A percentile compares a stretch with the other conserved stretches of the same genome.
phyloP scores from a whole-genome alignment of 2,329 filamentous ascomycete genomes.

The Coniochaeta pulveracea region DNA sequence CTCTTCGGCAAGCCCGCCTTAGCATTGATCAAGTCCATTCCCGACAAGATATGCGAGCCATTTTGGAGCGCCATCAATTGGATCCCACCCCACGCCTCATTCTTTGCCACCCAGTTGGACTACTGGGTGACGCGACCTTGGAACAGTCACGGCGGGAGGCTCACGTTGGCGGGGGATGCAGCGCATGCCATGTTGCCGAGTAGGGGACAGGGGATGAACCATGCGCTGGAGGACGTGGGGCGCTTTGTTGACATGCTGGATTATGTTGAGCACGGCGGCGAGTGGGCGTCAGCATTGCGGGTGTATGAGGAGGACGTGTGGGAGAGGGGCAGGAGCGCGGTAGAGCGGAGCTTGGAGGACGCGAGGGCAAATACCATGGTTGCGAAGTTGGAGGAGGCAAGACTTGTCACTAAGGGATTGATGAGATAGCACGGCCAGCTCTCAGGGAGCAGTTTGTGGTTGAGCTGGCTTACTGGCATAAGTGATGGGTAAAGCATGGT shows the following conservation, averaged over 20 bases:
- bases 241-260: neutral
- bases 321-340: neutral
- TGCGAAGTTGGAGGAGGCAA: neutral
- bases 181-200: slow-evolving; percentile 10
- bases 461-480: too few relatives aligned
- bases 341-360: neutral
- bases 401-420: neutral
- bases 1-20: slow-evolving; percentile 5
- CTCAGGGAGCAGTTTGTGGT: too few relatives aligned
- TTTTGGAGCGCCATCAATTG: slow-evolving; percentile 6
- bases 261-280: slow-evolving; percentile 3
- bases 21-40: neutral
- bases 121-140: slow-evolving; percentile 11
- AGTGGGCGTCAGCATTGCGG: slow-evolving; percentile 7
- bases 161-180: slow-evolving; percentile 11
- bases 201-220: slow-evolving; percentile 9
- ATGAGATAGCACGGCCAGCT: too few relatives aligned
- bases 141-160: slow-evolving; percentile 7
- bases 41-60: slow-evolving; percentile 5
- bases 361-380: neutral
- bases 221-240: neutral
- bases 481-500: too few relatives aligned
- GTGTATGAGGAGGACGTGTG: slow-evolving; percentile 10
- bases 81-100: slow-evolving; percentile 4
- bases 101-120: slow-evolving; percentile 7